These are phyloP conservation scores for Inga laurina DNA, from an alignment of 306 rosid genomes.

Conservation along the genomic window DNA sequence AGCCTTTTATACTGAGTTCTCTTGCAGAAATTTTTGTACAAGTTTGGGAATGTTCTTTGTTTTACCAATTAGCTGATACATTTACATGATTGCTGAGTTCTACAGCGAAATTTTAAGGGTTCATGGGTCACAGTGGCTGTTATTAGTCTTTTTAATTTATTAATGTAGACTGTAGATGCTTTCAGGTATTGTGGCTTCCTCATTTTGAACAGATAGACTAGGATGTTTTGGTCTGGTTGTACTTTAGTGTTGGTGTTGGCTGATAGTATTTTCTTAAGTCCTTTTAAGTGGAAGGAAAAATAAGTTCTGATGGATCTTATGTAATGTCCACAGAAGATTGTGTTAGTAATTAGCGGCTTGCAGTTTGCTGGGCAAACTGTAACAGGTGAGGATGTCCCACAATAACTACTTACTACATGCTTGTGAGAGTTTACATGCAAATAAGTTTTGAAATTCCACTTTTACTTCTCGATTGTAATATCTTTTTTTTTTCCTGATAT, in stretches of 20 bases:
- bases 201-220: neutral
- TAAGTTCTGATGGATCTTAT: conserved; percentile 22
- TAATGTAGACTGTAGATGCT: neutral
- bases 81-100: neutral
- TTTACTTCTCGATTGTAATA: neutral
- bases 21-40: neutral
- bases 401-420: conserved; percentile 2
- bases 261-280: neutral
- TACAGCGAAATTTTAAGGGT: neutral
- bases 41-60: neutral
- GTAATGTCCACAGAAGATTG: conserved; percentile 2
- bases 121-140: neutral
- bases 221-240: neutral
- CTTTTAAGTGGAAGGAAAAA: neutral
- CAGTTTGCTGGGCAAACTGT: conserved; percentile 25
- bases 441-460: neutral
- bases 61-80: neutral
- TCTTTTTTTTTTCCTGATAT: neutral
- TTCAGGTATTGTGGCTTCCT: neutral
- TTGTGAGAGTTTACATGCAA: neutral
- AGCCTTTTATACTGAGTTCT: neutral
- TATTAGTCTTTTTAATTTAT: neutral
- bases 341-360: conserved; percentile 35
- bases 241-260: neutral
- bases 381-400: conserved; percentile 19